Conservation (phyloP, 2,329 filamentous ascomycete genomes). For the Colletotrichum sp. region DNA sequence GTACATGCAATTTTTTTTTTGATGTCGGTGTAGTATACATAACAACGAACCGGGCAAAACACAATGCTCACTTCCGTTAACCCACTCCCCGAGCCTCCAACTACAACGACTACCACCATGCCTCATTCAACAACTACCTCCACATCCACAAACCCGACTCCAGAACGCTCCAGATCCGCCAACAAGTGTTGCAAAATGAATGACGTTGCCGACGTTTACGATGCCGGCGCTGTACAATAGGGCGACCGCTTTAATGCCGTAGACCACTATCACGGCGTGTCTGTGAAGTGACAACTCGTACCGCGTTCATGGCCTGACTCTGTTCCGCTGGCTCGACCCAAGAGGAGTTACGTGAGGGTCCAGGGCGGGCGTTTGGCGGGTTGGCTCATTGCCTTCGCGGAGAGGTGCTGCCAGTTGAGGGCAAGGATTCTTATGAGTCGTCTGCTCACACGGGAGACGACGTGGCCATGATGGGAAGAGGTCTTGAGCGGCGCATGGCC, state of each 20-base stretch:
- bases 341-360: neutral
- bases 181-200: neutral
- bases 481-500: neutral
- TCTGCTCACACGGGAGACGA: neutral
- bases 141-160: neutral
- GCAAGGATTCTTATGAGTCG: neutral
- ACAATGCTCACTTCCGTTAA: neutral
- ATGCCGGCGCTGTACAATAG: neutral
- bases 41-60: neutral
- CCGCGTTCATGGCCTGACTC: neutral
- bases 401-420: neutral
- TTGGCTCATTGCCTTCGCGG: neutral
- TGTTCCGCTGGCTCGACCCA: neutral
- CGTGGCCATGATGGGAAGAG: neutral
- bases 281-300: neutral
- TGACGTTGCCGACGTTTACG: neutral
- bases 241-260: neutral
- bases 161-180: neutral
- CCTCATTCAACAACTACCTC: neutral
- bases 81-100: neutral
- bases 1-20: neutral
- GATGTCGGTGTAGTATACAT: neutral
- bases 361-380: neutral
- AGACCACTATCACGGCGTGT: neutral
- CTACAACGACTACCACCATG: neutral